Percentiles rank a stretch among this genome's conserved stretches.
These are phyloP conservation scores for Aspergillus carlsbadensis DNA, from an alignment of 495 filamentous ascomycete genomes.

Conservation along the genomic window DNA sequence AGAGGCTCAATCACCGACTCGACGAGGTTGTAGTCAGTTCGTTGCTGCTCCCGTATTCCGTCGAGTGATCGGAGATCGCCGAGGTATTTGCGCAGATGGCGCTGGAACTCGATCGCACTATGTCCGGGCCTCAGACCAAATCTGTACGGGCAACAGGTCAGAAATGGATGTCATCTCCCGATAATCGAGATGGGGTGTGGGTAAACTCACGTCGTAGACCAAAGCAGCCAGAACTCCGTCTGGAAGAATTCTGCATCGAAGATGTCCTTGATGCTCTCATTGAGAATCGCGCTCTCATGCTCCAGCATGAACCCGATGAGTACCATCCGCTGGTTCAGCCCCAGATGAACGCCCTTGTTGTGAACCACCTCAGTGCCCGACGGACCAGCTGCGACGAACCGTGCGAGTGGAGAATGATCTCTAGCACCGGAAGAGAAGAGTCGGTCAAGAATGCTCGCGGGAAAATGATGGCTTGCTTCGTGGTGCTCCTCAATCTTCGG, in stretches of 20 bases:
- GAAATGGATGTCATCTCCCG: too few species aligned
- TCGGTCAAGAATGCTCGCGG: too few species aligned
- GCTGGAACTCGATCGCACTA: not conserved
- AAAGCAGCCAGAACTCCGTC: not conserved
- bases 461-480: too few species aligned
- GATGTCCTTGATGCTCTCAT: not conserved
- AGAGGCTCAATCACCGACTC: not conserved
- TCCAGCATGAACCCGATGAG: not conserved
- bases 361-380: not conserved
- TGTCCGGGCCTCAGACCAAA: not conserved
- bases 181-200: not conserved
- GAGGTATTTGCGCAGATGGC: not conserved
- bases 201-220: not conserved
- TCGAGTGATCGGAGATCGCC: not conserved
- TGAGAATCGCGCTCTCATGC: not conserved
- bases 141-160: not conserved
- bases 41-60: not conserved
- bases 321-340: not conserved
- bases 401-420: too few species aligned
- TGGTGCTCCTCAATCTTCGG: too few species aligned
- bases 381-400: too few species aligned
- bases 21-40: too few species aligned
- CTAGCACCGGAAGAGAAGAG: too few species aligned
- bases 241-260: not conserved
- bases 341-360: not conserved